Evolutionary conservation across 139 green algal species (phyloP).

Genomic region (Chloropicon primus): DNA sequence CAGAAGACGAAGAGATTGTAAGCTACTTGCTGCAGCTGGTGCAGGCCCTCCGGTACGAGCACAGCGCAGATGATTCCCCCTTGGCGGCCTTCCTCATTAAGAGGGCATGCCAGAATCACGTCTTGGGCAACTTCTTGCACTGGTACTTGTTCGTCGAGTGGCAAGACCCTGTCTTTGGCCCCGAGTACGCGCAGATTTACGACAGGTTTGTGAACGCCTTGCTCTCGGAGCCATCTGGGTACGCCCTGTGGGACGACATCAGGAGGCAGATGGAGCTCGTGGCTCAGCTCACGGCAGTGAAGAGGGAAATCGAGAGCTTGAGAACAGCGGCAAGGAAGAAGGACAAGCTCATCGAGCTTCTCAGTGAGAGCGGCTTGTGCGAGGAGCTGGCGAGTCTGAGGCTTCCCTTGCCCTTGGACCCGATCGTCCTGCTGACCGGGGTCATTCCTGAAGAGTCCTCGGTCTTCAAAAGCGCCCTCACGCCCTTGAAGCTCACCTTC

Average conservation of each 20-base stretch:
- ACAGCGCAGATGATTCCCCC: slow-evolving; percentile 29
- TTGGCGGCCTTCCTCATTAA: slow-evolving; percentile 59
- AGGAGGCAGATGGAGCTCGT: slow-evolving; percentile 55
- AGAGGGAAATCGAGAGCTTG: not conserved
- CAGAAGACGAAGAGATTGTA: slow-evolving; percentile 74
- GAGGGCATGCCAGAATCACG: slow-evolving; percentile 34
- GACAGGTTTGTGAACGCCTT: slow-evolving; percentile 26
- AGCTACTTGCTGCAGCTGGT: slow-evolving; percentile 89
- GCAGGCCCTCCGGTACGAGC: slow-evolving; percentile 78
- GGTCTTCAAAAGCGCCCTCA: slow-evolving; percentile 84
- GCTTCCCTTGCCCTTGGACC: slow-evolving; percentile 66
- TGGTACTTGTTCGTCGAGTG: slow-evolving; percentile 60
- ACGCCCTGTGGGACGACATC: slow-evolving; percentile 38
- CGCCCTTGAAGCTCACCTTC: slow-evolving; percentile 67
- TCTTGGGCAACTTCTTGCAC: slow-evolving; percentile 67
- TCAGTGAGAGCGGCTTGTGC: not conserved
- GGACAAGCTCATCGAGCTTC: not conserved
- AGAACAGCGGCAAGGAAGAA: not conserved
- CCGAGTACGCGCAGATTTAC: slow-evolving; percentile 33
- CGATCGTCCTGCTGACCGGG: slow-evolving; percentile 42
- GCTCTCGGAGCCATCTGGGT: not conserved
- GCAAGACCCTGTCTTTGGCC: slow-evolving; percentile 55
- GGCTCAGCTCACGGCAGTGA: slow-evolving; percentile 29
- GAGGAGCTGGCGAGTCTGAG: slow-evolving; percentile 8
- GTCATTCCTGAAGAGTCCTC: slow-evolving; percentile 54